phyloP scores from a whole-genome alignment of 2,329 filamentous ascomycete species.

The Trichoderma lentiforme region DNA sequence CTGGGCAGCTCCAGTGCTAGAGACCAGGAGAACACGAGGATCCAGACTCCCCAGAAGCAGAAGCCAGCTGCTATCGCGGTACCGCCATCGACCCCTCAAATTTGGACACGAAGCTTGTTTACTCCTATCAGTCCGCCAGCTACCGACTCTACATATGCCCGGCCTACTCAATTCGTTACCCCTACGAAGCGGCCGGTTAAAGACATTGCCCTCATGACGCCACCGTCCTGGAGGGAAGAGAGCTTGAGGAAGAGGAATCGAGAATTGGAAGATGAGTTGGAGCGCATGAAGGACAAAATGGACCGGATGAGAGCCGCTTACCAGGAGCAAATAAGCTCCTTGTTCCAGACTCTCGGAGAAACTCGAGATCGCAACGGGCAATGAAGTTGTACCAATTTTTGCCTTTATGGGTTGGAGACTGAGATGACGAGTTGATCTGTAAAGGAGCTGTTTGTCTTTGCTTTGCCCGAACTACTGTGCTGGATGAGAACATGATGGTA shows the following conservation, averaged over 20 bases:
- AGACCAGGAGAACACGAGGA: not conserved
- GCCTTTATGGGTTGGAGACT: not conserved
- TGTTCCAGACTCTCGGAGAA: not conserved
- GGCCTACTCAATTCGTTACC: not conserved
- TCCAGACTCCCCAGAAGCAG: not conserved
- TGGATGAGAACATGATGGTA: not conserved
- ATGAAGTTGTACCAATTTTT: not conserved
- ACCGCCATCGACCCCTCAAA: not conserved
- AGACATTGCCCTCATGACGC: not conserved
- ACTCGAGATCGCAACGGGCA: not conserved
- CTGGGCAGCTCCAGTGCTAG: not conserved
- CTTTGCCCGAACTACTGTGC: not conserved
- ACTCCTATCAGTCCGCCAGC: not conserved
- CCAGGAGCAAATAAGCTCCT: not conserved
- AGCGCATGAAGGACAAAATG: not conserved
- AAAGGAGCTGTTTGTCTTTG: not conserved
- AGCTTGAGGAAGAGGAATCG: slow-evolving; percentile 1
- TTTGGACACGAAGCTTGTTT: not conserved
- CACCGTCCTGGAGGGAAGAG: not conserved
- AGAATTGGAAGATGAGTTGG: slow-evolving; percentile 9
- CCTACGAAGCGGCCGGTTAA: not conserved
- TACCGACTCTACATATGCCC: not conserved
- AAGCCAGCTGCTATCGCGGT: not conserved
- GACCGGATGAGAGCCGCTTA: not conserved
- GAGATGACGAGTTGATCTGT: not conserved